Base-by-base conservation (phyloP, 148 eudicot genomes). In the Agrostemma githago region DNA sequence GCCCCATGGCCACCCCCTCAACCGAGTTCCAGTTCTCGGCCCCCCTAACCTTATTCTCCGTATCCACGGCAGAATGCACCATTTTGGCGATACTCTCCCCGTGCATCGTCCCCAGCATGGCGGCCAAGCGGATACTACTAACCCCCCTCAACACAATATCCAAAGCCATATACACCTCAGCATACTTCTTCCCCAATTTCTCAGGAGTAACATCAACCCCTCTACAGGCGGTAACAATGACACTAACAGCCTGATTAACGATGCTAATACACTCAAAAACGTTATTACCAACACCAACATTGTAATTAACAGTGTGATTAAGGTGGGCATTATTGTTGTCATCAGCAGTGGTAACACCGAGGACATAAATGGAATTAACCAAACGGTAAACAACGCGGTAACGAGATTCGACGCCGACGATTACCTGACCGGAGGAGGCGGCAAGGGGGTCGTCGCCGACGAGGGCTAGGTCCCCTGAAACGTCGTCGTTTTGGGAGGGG, bases 141-240 rank as follows among this genome's bases (percentile, higher is more conserved):
- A 93, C 97, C 4, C 98, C 98, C 65, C 92, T 83, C 82, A 93
- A 79, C 12, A 93, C 97, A 72, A 93, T 93, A 82, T 93, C 98
- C 76, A 93, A 75, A 4, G 98, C 98, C 98, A 93, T 91, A 34
- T 93, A 93, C 67, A 93, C 77, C 82, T 93, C 98, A 2, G 92
- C 91, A 46, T 93, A 93, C 59, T 93, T 93, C 87, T 84, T 88
- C 73, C 89, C 81, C 34, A 92, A 77, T 80, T 92, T 92, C 77
- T 92, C 97, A 0, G 94, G 89, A 8, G 94, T 92, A 11, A 89
- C 94, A 51, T 89, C 94, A 6, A 89, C 88, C 6, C 97, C 97
- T 15, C 97, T 83, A 72, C 94, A 92, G 0, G 97, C 94, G 3
- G 94, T 89, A 14, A 88, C 91, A 4, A 89, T 74, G 14, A 89